Percentiles rank a stretch among this genome's conserved stretches.
Evolutionary conservation across 1,284 basidiomycete genomes (phyloP).

Genomic region (Neolentinus lepideus): DNA sequence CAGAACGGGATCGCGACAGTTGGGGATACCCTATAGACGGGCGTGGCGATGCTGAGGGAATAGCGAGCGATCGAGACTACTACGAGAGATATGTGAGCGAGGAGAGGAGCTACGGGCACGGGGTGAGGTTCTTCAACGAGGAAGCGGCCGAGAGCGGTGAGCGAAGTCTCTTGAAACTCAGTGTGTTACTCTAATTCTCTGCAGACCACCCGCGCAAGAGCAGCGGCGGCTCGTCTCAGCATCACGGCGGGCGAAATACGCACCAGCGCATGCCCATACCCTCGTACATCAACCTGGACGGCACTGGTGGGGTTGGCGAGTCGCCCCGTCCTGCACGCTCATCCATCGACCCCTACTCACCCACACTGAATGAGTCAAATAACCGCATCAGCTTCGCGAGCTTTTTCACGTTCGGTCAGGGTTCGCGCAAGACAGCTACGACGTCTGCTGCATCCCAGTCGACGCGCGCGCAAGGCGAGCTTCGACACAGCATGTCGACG

Average conservation of each 20-base stretch:
- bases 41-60: slow-evolving; percentile 24
- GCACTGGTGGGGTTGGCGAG: slow-evolving; percentile 50
- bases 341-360: slow-evolving; percentile 3
- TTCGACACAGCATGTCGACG: not conserved
- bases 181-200: not conserved
- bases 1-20: slow-evolving; percentile 33
- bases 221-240: slow-evolving; percentile 6
- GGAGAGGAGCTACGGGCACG: not conserved
- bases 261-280: slow-evolving; percentile 24
- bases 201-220: slow-evolving; percentile 1
- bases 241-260: slow-evolving; percentile 14
- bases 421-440: slow-evolving; percentile 19
- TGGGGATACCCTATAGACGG: slow-evolving; percentile 40
- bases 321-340: slow-evolving; percentile 35
- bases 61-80: slow-evolving; percentile 20
- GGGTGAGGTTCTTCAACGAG: not conserved
- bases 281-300: slow-evolving; percentile 34
- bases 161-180: not conserved
- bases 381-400: slow-evolving; percentile 42
- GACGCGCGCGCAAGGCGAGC: slow-evolving; percentile 22
- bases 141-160: not conserved
- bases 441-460: slow-evolving; percentile 13
- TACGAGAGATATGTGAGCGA: slow-evolving; percentile 11
- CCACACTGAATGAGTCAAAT: slow-evolving; percentile 4
- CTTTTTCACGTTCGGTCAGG: slow-evolving; percentile 36